Conservation (phyloP, 2,329 filamentous ascomycete species). For the Geosmithia flava region DNA sequence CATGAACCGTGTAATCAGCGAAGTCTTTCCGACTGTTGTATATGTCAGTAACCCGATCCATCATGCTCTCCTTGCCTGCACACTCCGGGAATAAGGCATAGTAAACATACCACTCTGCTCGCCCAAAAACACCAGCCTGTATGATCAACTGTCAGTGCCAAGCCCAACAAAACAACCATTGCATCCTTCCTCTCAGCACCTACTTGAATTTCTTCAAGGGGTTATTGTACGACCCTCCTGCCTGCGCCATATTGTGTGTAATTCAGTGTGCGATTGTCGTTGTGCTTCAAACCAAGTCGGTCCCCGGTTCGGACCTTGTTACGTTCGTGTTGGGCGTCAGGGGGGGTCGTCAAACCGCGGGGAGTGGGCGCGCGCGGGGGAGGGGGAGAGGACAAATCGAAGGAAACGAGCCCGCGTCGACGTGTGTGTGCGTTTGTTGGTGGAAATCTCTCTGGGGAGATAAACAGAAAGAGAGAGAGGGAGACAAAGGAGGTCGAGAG, state of each 20-base stretch:
- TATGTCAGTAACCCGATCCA: neutral
- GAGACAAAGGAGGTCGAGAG: too few species aligned
- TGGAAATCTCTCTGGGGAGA: too few species aligned
- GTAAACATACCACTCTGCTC: slow-evolving; percentile 86
- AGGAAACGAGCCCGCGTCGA: too few species aligned
- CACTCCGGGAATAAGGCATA: neutral
- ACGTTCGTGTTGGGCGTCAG: neutral
- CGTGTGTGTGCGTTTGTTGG: too few species aligned
- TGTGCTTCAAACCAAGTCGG: neutral
- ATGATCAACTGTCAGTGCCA: slow-evolving; percentile 2
- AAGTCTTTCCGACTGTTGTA: slow-evolving; percentile 84
- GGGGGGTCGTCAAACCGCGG: too few species aligned
- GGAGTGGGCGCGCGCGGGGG: too few species aligned
- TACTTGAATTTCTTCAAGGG: slow-evolving; percentile 99
- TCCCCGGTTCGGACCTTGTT: slow-evolving; percentile 3
- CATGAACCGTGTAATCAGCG: slow-evolving; percentile 98
- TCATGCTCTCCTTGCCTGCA: neutral
- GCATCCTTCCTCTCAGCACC: slow-evolving; percentile 5
- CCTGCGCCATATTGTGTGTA: slow-evolving; percentile 60
- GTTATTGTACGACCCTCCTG: slow-evolving; percentile 87
- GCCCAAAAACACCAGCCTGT: slow-evolving; percentile 87
- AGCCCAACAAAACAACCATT: neutral
- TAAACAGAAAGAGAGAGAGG: too few species aligned
- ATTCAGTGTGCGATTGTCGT: neutral
- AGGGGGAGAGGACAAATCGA: too few species aligned